These are phyloP conservation scores for Corymbia maculata DNA, from an alignment of 345 rosid genomes.

Conservation along the genomic window DNA sequence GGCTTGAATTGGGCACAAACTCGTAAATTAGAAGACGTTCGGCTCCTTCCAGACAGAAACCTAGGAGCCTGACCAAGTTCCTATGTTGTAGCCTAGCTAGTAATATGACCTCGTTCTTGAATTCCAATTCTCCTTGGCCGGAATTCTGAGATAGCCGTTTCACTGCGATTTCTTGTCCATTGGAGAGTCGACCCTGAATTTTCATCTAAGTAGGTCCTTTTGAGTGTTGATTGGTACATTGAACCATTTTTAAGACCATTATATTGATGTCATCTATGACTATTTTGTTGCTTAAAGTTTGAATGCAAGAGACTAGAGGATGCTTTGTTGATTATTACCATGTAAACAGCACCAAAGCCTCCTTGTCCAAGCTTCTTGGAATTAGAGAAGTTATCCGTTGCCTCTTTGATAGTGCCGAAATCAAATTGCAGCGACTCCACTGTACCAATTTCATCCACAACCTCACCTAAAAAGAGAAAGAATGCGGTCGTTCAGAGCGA, in stretches of 20 bases:
- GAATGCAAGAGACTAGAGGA: not conserved
- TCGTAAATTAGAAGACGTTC: constrained; percentile 43
- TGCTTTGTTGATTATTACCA: constrained; percentile 2
- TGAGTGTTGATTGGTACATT: not conserved
- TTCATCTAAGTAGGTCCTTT: not conserved
- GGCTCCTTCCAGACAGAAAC: constrained; percentile 24
- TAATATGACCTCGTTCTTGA: constrained; percentile 26
- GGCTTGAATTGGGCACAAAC: constrained; percentile 35
- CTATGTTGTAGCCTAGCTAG: constrained; percentile 41
- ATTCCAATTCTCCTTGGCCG: constrained; percentile 28
- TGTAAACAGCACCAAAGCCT: constrained; percentile 20
- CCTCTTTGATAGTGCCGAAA: not conserved
- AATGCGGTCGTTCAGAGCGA: not conserved
- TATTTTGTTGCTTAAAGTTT: not conserved
- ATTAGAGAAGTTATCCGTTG: constrained; percentile 10
- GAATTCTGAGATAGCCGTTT: constrained; percentile 24
- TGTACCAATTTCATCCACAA: not conserved
- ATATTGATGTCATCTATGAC: too few species aligned
- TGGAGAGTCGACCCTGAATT: constrained; percentile 6
- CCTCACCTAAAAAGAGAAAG: not conserved
- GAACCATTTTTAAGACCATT: not conserved
- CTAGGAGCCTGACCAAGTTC: constrained; percentile 31
- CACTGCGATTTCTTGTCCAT: constrained; percentile 22
- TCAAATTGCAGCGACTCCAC: constrained; percentile 11
- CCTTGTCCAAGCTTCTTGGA: constrained; percentile 17